Conservation (phyloP, 441 rosid species). For the Raphanus hybrid region DNA sequence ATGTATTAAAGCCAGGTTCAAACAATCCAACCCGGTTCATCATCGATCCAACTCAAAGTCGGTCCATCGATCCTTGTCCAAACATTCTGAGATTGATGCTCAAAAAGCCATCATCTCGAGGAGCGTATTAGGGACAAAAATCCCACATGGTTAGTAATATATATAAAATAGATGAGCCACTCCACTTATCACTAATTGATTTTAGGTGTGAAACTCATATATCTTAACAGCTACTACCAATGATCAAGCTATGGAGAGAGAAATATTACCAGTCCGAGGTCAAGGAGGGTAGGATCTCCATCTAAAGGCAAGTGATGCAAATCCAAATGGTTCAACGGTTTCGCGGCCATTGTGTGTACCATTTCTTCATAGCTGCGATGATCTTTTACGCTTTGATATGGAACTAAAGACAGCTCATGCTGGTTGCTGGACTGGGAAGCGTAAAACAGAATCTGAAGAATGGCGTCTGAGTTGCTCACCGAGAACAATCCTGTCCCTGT, state of each 20-base stretch:
- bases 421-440: conserved; percentile 55
- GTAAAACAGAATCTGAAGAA: conserved; percentile 74
- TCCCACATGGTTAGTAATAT: too few relatives aligned
- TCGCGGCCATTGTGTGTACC: conserved; percentile 42
- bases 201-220: too few relatives aligned
- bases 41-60: too few relatives aligned
- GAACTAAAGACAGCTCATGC: conserved; percentile 41
- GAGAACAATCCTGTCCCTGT: conserved; percentile 53
- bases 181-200: too few relatives aligned
- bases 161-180: too few relatives aligned
- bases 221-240: background rate
- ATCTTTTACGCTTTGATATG: conserved; percentile 50
- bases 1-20: too few relatives aligned
- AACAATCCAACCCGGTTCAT: too few relatives aligned
- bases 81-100: too few relatives aligned
- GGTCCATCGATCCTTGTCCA: too few relatives aligned
- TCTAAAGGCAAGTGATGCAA: conserved; percentile 39
- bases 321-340: conserved; percentile 43
- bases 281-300: conserved; percentile 45
- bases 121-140: too few relatives aligned
- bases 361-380: conserved; percentile 54
- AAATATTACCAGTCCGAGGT: conserved; percentile 69
- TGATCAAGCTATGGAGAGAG: background rate
- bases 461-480: conserved; percentile 68
- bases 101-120: too few relatives aligned